phyloP scores from a whole-genome alignment of 2,329 filamentous ascomycete genomes.

The Aspergillus novofumigatus region DNA sequence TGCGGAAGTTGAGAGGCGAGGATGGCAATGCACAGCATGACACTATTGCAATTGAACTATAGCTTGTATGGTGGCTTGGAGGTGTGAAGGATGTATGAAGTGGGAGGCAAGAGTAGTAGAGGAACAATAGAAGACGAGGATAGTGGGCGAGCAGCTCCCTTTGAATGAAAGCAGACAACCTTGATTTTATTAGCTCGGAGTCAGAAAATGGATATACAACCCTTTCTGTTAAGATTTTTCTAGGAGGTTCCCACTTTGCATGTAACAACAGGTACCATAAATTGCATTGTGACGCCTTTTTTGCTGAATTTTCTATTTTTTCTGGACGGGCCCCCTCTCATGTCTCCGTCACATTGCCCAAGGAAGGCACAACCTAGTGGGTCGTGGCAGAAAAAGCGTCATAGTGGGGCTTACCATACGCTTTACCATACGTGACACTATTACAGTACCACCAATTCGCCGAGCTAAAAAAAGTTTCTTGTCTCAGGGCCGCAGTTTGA shows the following conservation, averaged over 20 bases:
- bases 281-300: constrained; percentile 1
- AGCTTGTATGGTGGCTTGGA: not conserved
- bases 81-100: not conserved
- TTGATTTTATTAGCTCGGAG: constrained; percentile 9
- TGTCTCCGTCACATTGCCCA: constrained; percentile 13
- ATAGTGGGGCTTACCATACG: constrained; percentile 23
- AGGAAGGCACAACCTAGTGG: constrained; percentile 9
- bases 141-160: constrained; percentile 17
- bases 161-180: constrained; percentile 16
- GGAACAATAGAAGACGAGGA: constrained; percentile 5
- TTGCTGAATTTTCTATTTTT: constrained; percentile 6
- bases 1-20: constrained; percentile 18
- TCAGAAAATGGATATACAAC: constrained; percentile 3
- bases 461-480: constrained; percentile 1
- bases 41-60: constrained; percentile 4
- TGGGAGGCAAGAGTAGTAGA: constrained; percentile 4
- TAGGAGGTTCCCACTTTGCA: constrained; percentile 22
- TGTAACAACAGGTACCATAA: constrained; percentile 21
- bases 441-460: not conserved
- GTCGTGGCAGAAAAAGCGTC: constrained; percentile 20
- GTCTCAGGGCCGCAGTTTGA: not conserved
- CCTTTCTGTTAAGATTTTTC: constrained; percentile 17
- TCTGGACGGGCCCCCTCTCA: constrained; percentile 23
- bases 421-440: constrained; percentile 14
- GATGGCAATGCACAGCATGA: constrained; percentile 19